Evolutionary conservation across 345 rosid species (phyloP).

Genomic region (Eucalyptus fibrosa): DNA sequence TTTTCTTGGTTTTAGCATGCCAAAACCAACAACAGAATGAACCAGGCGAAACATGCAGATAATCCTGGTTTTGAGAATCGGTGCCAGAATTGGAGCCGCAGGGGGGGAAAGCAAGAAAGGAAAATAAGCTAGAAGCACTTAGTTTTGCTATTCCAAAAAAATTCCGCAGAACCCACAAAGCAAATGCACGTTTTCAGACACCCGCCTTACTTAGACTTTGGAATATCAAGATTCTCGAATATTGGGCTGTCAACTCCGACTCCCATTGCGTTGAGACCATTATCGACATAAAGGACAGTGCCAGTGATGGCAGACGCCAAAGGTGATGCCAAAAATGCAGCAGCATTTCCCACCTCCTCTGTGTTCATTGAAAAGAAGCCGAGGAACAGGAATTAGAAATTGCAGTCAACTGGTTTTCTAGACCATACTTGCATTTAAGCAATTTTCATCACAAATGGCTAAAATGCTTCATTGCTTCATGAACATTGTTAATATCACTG

Average conservation of each 20-base stretch:
- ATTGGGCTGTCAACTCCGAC: constrained; percentile 84
- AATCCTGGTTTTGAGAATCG: neutral
- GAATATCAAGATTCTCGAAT: constrained; percentile 51
- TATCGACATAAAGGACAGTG: constrained; percentile 75
- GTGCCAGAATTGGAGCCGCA: neutral
- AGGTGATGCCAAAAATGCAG: constrained; percentile 88
- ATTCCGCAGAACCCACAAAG: neutral
- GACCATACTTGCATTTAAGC: neutral
- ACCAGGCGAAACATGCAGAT: neutral
- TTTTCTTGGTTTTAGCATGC: neutral
- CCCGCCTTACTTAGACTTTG: neutral
- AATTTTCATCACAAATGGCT: neutral
- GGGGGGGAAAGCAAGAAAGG: neutral
- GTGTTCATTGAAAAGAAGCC: neutral
- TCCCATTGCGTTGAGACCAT: constrained; percentile 93
- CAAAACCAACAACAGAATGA: neutral
- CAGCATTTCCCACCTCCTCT: constrained; percentile 94
- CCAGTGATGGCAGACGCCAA: constrained; percentile 90
- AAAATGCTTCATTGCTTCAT: neutral
- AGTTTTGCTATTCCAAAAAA: neutral
- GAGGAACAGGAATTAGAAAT: neutral
- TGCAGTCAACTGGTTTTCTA: neutral
- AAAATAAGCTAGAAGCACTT: neutral
- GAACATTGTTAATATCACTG: neutral
- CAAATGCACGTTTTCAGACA: neutral